phyloP scores from a whole-genome alignment of 495 filamentous ascomycete genomes.

The Hypoxylon perforatum region DNA sequence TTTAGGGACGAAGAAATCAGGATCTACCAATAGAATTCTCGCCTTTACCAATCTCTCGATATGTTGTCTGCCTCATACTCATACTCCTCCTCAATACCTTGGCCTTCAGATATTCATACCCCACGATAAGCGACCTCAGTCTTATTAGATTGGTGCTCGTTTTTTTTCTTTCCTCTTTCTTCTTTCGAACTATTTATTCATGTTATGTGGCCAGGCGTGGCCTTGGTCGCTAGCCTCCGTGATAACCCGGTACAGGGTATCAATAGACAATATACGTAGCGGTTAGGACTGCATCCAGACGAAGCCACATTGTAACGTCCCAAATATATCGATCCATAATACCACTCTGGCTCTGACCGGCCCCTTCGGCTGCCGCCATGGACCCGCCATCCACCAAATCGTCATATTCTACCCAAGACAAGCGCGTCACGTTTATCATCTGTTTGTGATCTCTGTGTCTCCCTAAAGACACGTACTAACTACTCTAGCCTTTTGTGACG shows the following conservation, averaged over 20 bases:
- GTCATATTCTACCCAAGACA: slow-evolving; percentile 27
- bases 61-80: background rate
- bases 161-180: background rate
- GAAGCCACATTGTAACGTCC: slow-evolving; percentile 21
- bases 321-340: slow-evolving; percentile 20
- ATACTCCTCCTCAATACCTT: background rate
- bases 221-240: slow-evolving; percentile 1
- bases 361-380: slow-evolving; percentile 12
- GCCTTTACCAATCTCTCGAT: background rate
- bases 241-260: slow-evolving; percentile 7
- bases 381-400: slow-evolving; percentile 19
- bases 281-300: slow-evolving; percentile 1
- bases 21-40: slow-evolving; percentile 21
- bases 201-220: slow-evolving; percentile 20
- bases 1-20: slow-evolving; percentile 2
- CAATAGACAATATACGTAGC: slow-evolving; percentile 13
- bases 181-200: background rate
- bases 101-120: background rate
- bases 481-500: slow-evolving; percentile 45
- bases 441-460: slow-evolving; percentile 28
- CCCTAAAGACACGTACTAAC: slow-evolving; percentile 18
- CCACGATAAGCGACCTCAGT: background rate
- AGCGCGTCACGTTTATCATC: slow-evolving; percentile 37
- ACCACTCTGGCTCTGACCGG: background rate
- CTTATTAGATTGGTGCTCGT: background rate